phyloP scores from a whole-genome alignment of 2,329 filamentous ascomycete species.

The Myriosclerotinia duriaeana region DNA sequence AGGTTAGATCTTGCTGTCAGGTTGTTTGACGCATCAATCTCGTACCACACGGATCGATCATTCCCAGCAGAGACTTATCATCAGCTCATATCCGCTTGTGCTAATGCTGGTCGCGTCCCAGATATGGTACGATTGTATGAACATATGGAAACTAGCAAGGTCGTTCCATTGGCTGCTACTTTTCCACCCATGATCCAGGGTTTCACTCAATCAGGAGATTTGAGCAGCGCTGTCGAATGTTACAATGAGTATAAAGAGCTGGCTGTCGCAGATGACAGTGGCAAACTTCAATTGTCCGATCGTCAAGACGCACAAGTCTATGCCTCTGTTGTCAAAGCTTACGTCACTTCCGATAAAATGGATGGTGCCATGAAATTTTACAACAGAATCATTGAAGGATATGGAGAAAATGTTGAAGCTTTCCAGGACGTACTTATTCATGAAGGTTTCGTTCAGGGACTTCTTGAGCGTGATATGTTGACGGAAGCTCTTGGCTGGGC shows the following conservation, averaged over 20 bases:
- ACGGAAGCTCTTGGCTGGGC: conserved; percentile 74
- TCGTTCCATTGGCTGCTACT: conserved; percentile 73
- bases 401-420: conserved; percentile 56
- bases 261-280: conserved; percentile 80
- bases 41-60: conserved; percentile 53
- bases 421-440: conserved; percentile 72
- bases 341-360: conserved; percentile 75
- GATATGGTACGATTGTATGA: conserved; percentile 91
- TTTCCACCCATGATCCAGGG: conserved; percentile 96
- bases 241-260: conserved; percentile 93
- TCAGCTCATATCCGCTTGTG: conserved; percentile 82
- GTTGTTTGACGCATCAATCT: conserved; percentile 76
- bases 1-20: conserved; percentile 81
- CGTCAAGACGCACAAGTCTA: conserved; percentile 84
- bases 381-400: conserved; percentile 69
- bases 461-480: conserved; percentile 69
- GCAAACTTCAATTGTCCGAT: conserved; percentile 64
- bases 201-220: conserved; percentile 77
- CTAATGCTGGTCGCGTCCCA: conserved; percentile 73
- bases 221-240: conserved; percentile 85
- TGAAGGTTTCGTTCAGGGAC: conserved; percentile 75
- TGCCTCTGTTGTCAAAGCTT: conserved; percentile 86
- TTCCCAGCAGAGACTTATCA: conserved; percentile 84
- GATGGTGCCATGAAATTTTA: conserved; percentile 85
- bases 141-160: conserved; percentile 80